Base-by-base conservation (phyloP, 495 filamentous ascomycete species). In the Parachaetomium inaequale region DNA sequence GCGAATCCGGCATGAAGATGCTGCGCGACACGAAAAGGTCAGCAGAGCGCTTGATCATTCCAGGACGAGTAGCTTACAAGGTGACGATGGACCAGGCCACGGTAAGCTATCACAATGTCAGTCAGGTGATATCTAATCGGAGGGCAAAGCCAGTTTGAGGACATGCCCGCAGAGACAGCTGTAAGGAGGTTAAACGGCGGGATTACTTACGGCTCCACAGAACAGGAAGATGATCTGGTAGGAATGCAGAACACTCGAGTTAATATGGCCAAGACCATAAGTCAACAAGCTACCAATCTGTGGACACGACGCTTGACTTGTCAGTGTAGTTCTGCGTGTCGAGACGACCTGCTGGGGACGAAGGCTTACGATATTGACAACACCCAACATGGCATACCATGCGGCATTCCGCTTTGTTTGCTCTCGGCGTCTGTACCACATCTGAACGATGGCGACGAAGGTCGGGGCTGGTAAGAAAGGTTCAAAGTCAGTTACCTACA, bases 401-500 rank as follows among this genome's bases (percentile, higher is more conserved):
- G 49, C 49, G 11, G 49, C 49, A 34, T 52, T 52, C 2, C 49
- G 49, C 29, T 31, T 52, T 6, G 49, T 52, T 32, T 52, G 49
- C 29, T 52, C 49, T 52, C 49, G 26, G 14, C 49, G 49, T 32
- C 49, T 32, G 49, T 52, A 52, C 49, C 49, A 52, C 49, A 52
- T 52, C 17, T 52, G 49, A 21, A 52, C 17, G 15, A 52, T 19
- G 28, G 49, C 49, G 11, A 52, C 49, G 49, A 52, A 52, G 1
- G 49, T 52, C 6, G 49, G 49, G 19, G 49, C 49, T 52, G 23
- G 49, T 12, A 6, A 50, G 23, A 28, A 50, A 29, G 5, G 26
- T n/a, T 11, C 26, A 7, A 4, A 23, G 36, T 40, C 14, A 40
- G 3, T 17, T 17, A 50, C 5, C 2, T 3, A 28, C 4, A 1